Base-by-base conservation (phyloP, 192 early-diverging fungal genomes). In the Podila verticillata region DNA sequence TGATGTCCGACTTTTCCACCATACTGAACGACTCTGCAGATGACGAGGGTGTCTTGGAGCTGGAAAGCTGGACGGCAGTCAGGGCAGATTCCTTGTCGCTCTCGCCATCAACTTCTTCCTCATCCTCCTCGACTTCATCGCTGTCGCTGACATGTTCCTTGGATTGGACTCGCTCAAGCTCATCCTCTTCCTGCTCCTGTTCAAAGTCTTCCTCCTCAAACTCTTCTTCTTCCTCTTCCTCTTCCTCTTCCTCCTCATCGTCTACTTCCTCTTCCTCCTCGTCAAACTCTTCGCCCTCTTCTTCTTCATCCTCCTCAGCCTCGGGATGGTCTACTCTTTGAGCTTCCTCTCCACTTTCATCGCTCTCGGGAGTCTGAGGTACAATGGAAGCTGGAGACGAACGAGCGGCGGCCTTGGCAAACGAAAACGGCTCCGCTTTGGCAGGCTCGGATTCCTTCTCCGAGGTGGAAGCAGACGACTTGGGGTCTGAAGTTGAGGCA, bases 31-130 rank as follows among this genome's bases (percentile, higher is more conserved):
- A 69, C 9, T 30, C 74, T 13, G 22, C 19, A 7, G 67, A 69
- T 2, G 66, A 56, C 13, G 47, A 17, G 2, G 59, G 24, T 24
- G 35, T 32, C 13, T 19, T 61, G 3, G 59, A 32, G 1, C 61
- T 26, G 3, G 49, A 12, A 10, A 63, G 8, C 35, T 72, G 63
- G 22, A 80, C 61, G 0, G 77, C 70, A 6, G 77, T 80, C 70
- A 80, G 51, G 0, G 77, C 77, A 1, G 77, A 80, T 28, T 80
- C 77, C 26, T 80, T 80, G 56, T 80, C 77, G 29, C 77, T 80
- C 31, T 80, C 77, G 2, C 70, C 68, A 19, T 17, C 66, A 17
- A 0, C n/a, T 3, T 48, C 60, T 15, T 49, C 19, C 36, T 12
- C 59, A n/a, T 32, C 60, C 17, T 36, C 47, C 26, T 32, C 68